Percentiles rank a stretch among this genome's conserved stretches.
phyloP scores from a whole-genome alignment of 345 rosid species.

The Rubroshorea leprosula region DNA sequence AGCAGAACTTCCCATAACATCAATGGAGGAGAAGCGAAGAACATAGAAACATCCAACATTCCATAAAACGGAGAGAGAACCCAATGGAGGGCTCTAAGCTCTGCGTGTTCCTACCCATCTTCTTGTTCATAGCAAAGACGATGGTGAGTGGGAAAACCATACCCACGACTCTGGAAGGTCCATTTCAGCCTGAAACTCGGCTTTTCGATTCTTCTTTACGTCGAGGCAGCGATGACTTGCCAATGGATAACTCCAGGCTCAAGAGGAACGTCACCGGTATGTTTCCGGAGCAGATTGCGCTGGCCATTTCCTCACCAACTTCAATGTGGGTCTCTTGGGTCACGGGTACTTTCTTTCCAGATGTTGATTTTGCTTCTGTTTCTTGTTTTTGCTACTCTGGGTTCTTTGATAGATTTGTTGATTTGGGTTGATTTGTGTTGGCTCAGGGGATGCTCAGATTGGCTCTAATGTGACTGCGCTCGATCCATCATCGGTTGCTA shows the following conservation, averaged over 20 bases:
- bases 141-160: conserved; percentile 17
- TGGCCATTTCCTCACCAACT: conserved; percentile 63
- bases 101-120: conserved; percentile 4
- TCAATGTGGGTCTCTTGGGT: conserved; percentile 93
- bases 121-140: conserved; percentile 13
- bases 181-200: conserved; percentile 59
- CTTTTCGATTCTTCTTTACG: conserved; percentile 72
- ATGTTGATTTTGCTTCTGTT: background rate
- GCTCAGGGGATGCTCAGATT: conserved; percentile 63
- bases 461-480: conserved; percentile 53
- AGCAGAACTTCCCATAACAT: too few species aligned
- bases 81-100: too few species aligned
- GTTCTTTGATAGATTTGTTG: conserved; percentile 10
- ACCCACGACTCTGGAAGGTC: conserved; percentile 75
- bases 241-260: conserved; percentile 60
- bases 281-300: conserved; percentile 69
- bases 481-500: conserved; percentile 45
- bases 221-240: conserved; percentile 71
- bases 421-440: conserved; percentile 10
- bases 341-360: conserved; percentile 44
- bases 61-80: too few species aligned
- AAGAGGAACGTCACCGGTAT: conserved; percentile 45
- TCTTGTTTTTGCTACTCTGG: background rate
- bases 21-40: too few species aligned
- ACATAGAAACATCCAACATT: too few species aligned